Evolutionary conservation across 768 basidiomycete genomes (phyloP), one percentile per base, ranked within the genome.

Genomic region (Auriculariales sp.): DNA sequence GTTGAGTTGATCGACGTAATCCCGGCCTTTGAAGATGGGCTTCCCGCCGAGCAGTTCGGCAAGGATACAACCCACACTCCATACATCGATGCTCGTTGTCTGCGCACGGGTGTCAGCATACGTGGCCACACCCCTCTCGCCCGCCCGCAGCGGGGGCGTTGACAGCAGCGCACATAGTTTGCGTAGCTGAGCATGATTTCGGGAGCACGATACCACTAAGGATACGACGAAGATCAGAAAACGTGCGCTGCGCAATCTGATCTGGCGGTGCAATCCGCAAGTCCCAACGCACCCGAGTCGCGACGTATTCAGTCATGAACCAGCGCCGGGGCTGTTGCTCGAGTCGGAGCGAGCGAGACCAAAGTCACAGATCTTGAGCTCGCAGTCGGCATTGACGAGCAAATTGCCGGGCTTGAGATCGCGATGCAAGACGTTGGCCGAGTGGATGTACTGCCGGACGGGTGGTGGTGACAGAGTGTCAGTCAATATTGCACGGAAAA

Each of bases 291-390:
- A 32, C 31, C 15, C 94, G 75, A 6, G 94, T 99, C n/a, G 94
- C 94, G 28, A 98, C 86, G 63, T 94, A 98, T 68, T 98, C 95
- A 0, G 95, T 98, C 94, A 98, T 97, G 68, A 98, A 97, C 84
- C 83, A 44, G 82, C 77, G 17, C 83, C 86, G 3, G 89, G 89
- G 19, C 83, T 89, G 65, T 44, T 44, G 6, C 22, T 24, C 14
- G 39, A 44, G 27, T 92, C 94, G 2, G 92, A 92, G 61, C 93
- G 72, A 3, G 95, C 94, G 32, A 99, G 78, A 39, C 95, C 95
- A 63, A 99, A 99, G 66, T 99, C 94, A 61, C 95, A 99, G 57
- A 99, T 98, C 71, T 95, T 93, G 61, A 94, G 79, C 62, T 93
- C 90, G 60, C 95, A 98, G 65, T 99, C 95, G 30, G 95, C 94